Evolutionary conservation across 148 eudicot genomes (phyloP).

Genomic region (Heliosperma pusillum): DNA sequence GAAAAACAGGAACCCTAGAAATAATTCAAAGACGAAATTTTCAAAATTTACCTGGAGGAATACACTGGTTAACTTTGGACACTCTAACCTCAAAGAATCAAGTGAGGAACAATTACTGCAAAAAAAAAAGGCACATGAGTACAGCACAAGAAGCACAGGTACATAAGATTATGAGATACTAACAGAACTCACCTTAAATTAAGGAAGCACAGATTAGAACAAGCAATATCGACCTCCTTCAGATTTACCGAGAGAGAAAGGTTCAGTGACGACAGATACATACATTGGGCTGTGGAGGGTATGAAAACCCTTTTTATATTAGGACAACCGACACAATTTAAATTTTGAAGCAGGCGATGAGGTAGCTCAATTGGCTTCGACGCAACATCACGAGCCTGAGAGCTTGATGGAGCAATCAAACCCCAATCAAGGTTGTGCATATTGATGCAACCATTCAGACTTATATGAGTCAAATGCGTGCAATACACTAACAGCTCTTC

Average conservation of each 20-base stretch:
- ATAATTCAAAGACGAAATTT: not conserved
- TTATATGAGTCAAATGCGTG: slow-evolving; percentile 77
- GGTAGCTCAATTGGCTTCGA: slow-evolving; percentile 38
- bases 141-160: slow-evolving; percentile 4
- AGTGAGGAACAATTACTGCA: slow-evolving; percentile 79
- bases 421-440: slow-evolving; percentile 95
- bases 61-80: slow-evolving; percentile 75
- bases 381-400: slow-evolving; percentile 27
- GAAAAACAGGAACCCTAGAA: not conserved
- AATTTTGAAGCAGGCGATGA: slow-evolving; percentile 64
- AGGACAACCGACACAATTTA: slow-evolving; percentile 90
- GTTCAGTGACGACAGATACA: slow-evolving; percentile 63
- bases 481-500: slow-evolving; percentile 84
- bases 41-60: slow-evolving; percentile 70
- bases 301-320: slow-evolving; percentile 76
- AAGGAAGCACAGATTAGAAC: slow-evolving; percentile 69
- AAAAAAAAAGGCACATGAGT: slow-evolving; percentile 6
- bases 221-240: slow-evolving; percentile 77
- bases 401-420: slow-evolving; percentile 28
- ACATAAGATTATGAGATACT: not conserved
- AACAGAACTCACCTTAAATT: slow-evolving; percentile 63
- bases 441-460: slow-evolving; percentile 85
- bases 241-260: slow-evolving; percentile 78
- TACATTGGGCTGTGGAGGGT: slow-evolving; percentile 60
- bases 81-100: slow-evolving; percentile 70